Conservation (phyloP, 1,284 basidiomycete genomes). For the Peniophora sp. region DNA sequence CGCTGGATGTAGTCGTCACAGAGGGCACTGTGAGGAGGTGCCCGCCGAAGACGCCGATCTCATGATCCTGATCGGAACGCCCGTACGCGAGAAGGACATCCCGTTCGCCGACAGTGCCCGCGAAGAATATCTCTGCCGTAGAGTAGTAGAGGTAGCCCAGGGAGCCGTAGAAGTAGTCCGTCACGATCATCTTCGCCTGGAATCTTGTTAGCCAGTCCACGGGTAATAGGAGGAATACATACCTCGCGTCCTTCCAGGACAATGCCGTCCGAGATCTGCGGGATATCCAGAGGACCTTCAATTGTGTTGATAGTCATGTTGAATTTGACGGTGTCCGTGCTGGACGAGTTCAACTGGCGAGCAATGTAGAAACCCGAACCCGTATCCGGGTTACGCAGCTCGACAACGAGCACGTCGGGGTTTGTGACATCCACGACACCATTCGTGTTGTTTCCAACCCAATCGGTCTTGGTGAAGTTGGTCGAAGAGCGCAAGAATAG, state of each 20-base stretch:
- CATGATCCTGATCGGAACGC: conserved; percentile 47
- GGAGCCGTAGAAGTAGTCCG: conserved; percentile 59
- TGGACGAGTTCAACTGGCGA: conserved; percentile 49
- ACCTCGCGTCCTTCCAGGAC: conserved; percentile 46
- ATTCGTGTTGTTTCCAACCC: conserved; percentile 54
- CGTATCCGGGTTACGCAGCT: conserved; percentile 60
- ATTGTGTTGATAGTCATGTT: conserved; percentile 48
- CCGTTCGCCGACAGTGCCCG: conserved; percentile 55
- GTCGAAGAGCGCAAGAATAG: conserved; percentile 69
- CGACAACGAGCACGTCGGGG: conserved; percentile 47
- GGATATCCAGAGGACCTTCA: conserved; percentile 42
- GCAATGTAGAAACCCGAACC: conserved; percentile 61
- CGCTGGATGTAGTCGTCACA: not conserved
- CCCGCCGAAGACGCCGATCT: conserved; percentile 28
- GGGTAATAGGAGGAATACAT: not conserved
- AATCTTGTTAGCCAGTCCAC: not conserved
- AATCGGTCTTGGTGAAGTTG: conserved; percentile 70
- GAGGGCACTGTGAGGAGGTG: conserved; percentile 24
- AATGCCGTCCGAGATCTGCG: conserved; percentile 41
- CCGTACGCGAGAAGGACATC: conserved; percentile 68
- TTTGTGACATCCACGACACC: conserved; percentile 42
- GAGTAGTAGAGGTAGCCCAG: conserved; percentile 50
- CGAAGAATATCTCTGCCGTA: conserved; percentile 60
- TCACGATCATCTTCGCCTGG: conserved; percentile 64
- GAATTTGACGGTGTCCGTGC: conserved; percentile 43